Evolutionary conservation across 2,329 filamentous ascomycete genomes (phyloP).

Genomic region (Paramyrothecium sp.): DNA sequence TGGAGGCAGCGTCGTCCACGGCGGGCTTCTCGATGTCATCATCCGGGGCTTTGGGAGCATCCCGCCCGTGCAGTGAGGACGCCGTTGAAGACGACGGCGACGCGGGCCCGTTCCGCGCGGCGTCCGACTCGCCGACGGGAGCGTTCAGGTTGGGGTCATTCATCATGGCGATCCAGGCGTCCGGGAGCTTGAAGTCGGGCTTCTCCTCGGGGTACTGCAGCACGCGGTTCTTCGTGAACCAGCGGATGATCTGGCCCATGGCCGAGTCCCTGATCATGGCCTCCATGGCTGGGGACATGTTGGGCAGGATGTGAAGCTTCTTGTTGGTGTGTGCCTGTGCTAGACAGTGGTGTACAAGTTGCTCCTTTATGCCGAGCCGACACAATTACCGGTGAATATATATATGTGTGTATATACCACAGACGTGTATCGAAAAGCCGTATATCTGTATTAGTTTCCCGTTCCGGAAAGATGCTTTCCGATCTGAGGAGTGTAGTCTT

Average conservation of each 20-base stretch:
- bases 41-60: neutral
- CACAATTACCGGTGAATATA: no score
- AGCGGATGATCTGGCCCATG: conserved; percentile 58
- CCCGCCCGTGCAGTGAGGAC: no score
- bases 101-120: conserved; percentile 7
- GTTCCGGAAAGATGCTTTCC: no score
- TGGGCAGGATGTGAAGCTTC: neutral
- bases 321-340: no score
- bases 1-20: neutral
- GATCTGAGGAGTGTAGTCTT: no score
- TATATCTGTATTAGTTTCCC: no score
- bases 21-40: neutral
- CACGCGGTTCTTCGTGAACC: conserved; percentile 47
- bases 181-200: conserved; percentile 51
- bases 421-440: neutral
- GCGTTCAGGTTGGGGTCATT: conserved; percentile 26
- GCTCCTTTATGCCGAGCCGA: no score
- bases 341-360: no score
- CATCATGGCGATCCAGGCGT: conserved; percentile 32
- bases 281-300: conserved; percentile 16
- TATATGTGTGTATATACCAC: neutral
- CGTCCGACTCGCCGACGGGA: conserved; percentile 11
- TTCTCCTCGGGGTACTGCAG: conserved; percentile 61
- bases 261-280: conserved; percentile 52
- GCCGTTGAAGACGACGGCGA: neutral